Evolutionary conservation across 2,329 filamentous ascomycete genomes (phyloP), one percentile per base, ranked within the genome.

Genomic region (Diplodia scrobiculata): DNA sequence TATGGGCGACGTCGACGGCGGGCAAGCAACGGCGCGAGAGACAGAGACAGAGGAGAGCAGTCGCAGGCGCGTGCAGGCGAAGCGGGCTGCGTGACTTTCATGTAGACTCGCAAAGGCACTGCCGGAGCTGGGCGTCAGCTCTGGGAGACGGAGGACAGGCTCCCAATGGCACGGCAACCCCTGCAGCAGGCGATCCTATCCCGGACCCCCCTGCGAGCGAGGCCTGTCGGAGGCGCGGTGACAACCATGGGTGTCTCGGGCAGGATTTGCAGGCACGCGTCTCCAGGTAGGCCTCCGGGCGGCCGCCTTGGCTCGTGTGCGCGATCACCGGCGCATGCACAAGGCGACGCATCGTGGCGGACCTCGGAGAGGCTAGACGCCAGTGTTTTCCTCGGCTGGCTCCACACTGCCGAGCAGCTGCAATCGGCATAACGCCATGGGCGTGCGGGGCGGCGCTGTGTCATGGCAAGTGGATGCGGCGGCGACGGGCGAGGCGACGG

Each of bases 131-230:
- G 58, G 58, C 58, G 58, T 65, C 63, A 65, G 63, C 63, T 65
- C 55, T 65, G 51, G 63, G 48, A 65, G 45, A 48, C 63, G 63
- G 51, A 65, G 38, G 51, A 21, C 29, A 19, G 59, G 47, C 34
- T 52, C 50, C 60, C 60, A 63, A 47, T 53, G 60, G 60, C 50
- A 63, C 60, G 60, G 60, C 60, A 63, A 63, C 48, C 60, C 60
- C 60, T 63, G 60, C 36, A 19, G 48, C 17, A 45, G 34, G 21
- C 50, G 60, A 53, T 47, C 60, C 47, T 52, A 45, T 25, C 59
- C 47, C 19, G 34, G 45, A 63, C 7, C 27, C 25, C 53, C 41
- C 54, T 53, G 41, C 19, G 53, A 10, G 29, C 29, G 52, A 66
- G 53, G 63, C 52, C 52, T 34, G 45, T 45, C 45, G 47, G 47